A percentile compares a stretch with the other conserved stretches of the same genome.
Conservation (phyloP, 164 flowering plant genomes). For the Annona squamosa region DNA sequence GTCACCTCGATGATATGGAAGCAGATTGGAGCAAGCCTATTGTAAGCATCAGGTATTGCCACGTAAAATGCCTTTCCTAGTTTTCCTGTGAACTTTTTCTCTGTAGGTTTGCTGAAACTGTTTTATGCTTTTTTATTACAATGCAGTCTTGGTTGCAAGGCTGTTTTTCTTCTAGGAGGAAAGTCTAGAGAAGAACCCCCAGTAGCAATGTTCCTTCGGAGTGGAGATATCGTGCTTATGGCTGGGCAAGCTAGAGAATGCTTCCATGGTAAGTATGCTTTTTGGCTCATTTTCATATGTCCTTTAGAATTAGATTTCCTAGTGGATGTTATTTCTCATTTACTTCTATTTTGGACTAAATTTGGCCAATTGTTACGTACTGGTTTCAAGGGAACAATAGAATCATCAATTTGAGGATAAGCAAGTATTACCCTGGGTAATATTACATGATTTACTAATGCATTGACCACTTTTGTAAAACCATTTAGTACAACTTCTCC, state of each 20-base stretch:
- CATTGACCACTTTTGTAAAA: neutral
- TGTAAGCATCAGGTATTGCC: conserved; percentile 87
- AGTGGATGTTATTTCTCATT: neutral
- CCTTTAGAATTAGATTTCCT: neutral
- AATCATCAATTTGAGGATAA: neutral
- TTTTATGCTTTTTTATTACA: neutral
- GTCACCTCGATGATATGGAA: conserved; percentile 99
- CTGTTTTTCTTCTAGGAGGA: conserved; percentile 91
- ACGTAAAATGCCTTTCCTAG: neutral
- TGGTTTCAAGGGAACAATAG: neutral
- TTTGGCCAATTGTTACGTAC: too few species aligned
- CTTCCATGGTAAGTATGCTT: conserved; percentile 69
- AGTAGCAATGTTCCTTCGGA: conserved; percentile 83
- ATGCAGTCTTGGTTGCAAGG: conserved; percentile 92
- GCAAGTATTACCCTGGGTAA: neutral
- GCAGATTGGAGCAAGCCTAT: conserved; percentile 97
- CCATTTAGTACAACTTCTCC: too few species aligned
- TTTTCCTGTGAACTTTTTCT: neutral
- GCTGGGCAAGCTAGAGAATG: conserved; percentile 97
- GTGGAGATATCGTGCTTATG: conserved; percentile 94
- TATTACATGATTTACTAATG: neutral
- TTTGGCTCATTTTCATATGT: conserved; percentile 1
- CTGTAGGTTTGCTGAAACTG: neutral
- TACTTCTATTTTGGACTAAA: neutral
- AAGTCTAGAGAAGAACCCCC: conserved; percentile 73